Evolutionary conservation across 495 filamentous ascomycete genomes (phyloP), one percentile per base, ranked within the genome.

Genomic region (Hypoxylon crocopeplum): DNA sequence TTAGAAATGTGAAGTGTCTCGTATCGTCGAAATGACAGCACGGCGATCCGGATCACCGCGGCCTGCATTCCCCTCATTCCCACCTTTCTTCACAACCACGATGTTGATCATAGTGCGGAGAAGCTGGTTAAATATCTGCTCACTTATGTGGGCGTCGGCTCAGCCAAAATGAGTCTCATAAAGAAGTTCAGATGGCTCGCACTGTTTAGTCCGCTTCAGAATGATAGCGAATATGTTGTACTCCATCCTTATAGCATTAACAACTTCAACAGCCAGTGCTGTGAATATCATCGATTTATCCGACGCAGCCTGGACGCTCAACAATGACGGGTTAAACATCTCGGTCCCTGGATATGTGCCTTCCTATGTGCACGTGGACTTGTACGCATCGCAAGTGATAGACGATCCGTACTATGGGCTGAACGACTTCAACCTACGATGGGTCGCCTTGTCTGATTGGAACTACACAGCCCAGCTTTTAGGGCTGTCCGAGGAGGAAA

Each of bases 361-460:
- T 5, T 88, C 85, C 0, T 84, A 88, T 32, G 81, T 74, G 0
- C 84, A 89, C 68, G 57, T 89, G 25, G 86, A 89, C 62, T 70
- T 89, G 4, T 77, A 75, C 17, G 77, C 77, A 34, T 79, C 78
- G 10, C 64, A 75, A 10, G 74, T 81, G 1, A 85, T 86, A 41
- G 73, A 77, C 67, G 82, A 85, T 53, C 82, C 82, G 72, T 83
- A 73, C 41, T 74, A 79, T 47, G 82, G 80, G 20, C 69, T 86
- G 1, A 88, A 87, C 57, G 84, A 88, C 44, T 84, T 87, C 49
- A 65, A 86, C 45, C 72, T 83, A 17, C 83, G 84, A 7, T 89
- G 85, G 86, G 69, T 89, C 21, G 77, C 75, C 3, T 68, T 77
- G 38, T 76, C 73, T 12, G 84, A 86, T 60, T 89, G 86, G 86